Percentiles rank a stretch among this genome's conserved stretches.
Conservation (phyloP, 2,329 filamentous ascomycete species). For the Diaporthe vexans region DNA sequence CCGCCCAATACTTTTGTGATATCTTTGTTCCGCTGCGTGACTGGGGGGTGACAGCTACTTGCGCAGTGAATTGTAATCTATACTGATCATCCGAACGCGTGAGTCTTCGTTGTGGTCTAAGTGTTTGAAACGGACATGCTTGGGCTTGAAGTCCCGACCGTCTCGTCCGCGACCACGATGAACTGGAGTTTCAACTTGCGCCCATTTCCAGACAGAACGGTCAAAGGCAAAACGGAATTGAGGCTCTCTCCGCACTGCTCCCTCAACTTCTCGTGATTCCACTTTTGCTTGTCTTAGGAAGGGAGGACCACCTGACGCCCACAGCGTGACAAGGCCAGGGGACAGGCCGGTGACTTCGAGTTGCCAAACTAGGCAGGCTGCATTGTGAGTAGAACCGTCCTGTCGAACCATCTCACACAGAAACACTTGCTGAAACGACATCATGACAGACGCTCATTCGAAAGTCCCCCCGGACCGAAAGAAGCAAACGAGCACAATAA, state of each 20-base stretch:
- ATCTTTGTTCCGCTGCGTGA: neutral
- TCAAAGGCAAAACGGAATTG: neutral
- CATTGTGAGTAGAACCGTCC: neutral
- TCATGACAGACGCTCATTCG: neutral
- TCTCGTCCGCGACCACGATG: neutral
- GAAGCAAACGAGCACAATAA: neutral
- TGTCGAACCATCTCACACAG: neutral
- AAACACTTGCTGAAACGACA: neutral
- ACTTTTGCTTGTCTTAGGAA: neutral
- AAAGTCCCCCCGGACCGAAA: neutral
- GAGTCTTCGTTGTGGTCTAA: neutral
- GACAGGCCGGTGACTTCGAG: neutral
- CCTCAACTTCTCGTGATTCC: no score
- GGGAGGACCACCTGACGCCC: neutral
- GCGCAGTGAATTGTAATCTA: neutral
- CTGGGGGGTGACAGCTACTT: neutral
- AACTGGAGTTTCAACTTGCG: neutral
- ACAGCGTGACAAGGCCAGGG: neutral
- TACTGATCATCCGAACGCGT: neutral
- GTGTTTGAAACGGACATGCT: neutral
- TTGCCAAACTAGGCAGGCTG: neutral
- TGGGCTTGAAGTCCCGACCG: neutral
- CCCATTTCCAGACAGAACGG: neutral
- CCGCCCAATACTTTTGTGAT: neutral
- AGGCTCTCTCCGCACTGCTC: neutral